Percentiles rank a stretch among this genome's conserved stretches.
Conservation (phyloP, 768 basidiomycete genomes). For the Exsudoporus frostii region DNA sequence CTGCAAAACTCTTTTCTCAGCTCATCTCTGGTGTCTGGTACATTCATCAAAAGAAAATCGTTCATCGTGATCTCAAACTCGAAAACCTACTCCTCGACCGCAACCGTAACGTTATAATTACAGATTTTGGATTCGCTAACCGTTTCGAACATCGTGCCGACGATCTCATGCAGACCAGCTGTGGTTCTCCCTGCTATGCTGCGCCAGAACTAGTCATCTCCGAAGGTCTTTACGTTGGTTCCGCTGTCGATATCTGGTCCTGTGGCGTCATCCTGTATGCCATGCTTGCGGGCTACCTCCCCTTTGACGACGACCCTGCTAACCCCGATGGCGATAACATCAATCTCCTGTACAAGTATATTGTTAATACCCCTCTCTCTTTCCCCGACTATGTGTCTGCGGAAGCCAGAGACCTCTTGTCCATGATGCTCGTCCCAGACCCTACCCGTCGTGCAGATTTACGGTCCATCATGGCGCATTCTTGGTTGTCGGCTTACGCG, state of each 20-base stretch:
- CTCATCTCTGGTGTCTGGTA: slow-evolving; percentile 99
- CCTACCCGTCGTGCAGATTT: slow-evolving; percentile 78
- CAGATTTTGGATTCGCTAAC: slow-evolving; percentile 99
- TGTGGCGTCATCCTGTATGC: slow-evolving; percentile 96
- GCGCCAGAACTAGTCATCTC: slow-evolving; percentile 97
- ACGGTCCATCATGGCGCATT: slow-evolving; percentile 77
- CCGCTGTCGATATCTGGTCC: slow-evolving; percentile 97
- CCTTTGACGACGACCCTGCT: slow-evolving; percentile 97
- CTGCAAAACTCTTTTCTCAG: slow-evolving; percentile 94
- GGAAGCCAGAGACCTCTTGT: slow-evolving; percentile 78
- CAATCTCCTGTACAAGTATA: slow-evolving; percentile 97
- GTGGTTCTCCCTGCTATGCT: slow-evolving; percentile 96
- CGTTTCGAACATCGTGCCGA: slow-evolving; percentile 89
- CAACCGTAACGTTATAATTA: slow-evolving; percentile 97
- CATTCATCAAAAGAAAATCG: slow-evolving; percentile 98
- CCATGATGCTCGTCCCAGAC: slow-evolving; percentile 93
- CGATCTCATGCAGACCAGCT: slow-evolving; percentile 98
- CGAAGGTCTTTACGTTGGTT: slow-evolving; percentile 95
- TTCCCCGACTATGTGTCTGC: slow-evolving; percentile 95
- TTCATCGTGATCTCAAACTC: slow-evolving; percentile 98
- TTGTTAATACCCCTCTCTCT: slow-evolving; percentile 92
- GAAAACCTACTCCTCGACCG: slow-evolving; percentile 97
- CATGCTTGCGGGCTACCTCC: slow-evolving; percentile 97
- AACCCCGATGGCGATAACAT: slow-evolving; percentile 99
- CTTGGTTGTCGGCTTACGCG: slow-evolving; percentile 64